These are phyloP conservation scores for Leccinum longicurvipes DNA, from an alignment of 768 basidiomycete species.

Conservation along the genomic window DNA sequence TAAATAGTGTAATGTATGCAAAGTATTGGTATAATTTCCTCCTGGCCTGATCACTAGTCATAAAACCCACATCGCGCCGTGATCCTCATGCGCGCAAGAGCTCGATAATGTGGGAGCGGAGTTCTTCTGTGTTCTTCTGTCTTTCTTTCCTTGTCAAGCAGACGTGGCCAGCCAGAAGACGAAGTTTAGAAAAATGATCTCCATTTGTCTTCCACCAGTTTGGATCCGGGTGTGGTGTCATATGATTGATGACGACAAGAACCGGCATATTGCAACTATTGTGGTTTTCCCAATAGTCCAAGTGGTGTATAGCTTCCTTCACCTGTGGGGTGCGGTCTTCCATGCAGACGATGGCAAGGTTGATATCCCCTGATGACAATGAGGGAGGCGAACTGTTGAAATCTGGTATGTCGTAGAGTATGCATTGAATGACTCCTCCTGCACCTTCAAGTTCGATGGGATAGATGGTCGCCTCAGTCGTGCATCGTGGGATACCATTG, in stretches of 20 bases:
- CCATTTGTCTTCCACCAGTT: constrained; percentile 24
- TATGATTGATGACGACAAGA: constrained; percentile 22
- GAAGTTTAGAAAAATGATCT: constrained; percentile 18
- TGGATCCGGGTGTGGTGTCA: constrained; percentile 15
- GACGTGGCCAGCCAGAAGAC: constrained; percentile 11
- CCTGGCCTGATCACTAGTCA: neutral
- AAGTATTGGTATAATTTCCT: neutral
- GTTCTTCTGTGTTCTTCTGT: constrained; percentile 18
- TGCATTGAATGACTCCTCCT: constrained; percentile 8
- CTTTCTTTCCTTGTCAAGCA: constrained; percentile 17
- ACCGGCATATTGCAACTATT: constrained; percentile 13
- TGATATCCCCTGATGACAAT: constrained; percentile 19
- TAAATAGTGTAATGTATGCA: neutral
- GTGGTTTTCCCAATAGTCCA: constrained; percentile 18
- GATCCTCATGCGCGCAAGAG: constrained; percentile 6
- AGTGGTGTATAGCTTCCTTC: constrained; percentile 17
- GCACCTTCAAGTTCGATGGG: constrained; percentile 13
- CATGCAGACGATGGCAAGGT: constrained; percentile 22
- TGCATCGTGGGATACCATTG: constrained; percentile 17
- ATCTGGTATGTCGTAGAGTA: constrained; percentile 24
- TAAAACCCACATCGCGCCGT: neutral
- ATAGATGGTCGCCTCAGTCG: constrained; percentile 13
- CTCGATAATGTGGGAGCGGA: constrained; percentile 17
- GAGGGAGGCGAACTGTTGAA: constrained; percentile 19
- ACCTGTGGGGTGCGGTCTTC: constrained; percentile 21